Evolutionary conservation across 2,329 filamentous ascomycete species (phyloP).

Genomic region (Claviceps humidiphila): DNA sequence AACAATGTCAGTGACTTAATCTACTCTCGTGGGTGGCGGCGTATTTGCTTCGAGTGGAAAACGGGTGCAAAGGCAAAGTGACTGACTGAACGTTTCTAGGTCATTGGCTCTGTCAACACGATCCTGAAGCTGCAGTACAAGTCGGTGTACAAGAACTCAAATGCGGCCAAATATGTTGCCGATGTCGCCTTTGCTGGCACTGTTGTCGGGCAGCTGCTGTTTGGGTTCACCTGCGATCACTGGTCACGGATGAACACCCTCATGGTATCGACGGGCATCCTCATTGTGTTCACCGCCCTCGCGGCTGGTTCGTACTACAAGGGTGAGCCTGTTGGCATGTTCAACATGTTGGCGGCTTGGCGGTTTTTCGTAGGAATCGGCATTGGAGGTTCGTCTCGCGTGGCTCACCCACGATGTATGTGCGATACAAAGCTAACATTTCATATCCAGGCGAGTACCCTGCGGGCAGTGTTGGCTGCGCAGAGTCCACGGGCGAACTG

Average conservation of each 20-base stretch:
- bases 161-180: constrained; percentile 59
- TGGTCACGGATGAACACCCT: constrained; percentile 77
- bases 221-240: constrained; percentile 70
- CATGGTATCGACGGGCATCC: constrained; percentile 65
- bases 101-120: constrained; percentile 80
- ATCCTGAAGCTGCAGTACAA: constrained; percentile 58
- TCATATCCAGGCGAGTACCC: constrained; percentile 52
- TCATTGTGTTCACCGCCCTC: constrained; percentile 75
- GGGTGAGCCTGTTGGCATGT: constrained; percentile 55
- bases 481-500: constrained; percentile 67
- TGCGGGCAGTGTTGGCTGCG: constrained; percentile 67
- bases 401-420: too few species aligned
- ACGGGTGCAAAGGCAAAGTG: not conserved
- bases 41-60: not conserved
- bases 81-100: constrained; percentile 28
- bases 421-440: constrained; percentile 22
- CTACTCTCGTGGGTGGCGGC: too few species aligned
- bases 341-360: constrained; percentile 66
- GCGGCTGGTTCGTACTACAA: constrained; percentile 64
- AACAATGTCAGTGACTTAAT: constrained; percentile 49
- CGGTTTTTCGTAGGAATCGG: constrained; percentile 71
- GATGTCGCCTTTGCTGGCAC: constrained; percentile 81
- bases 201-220: constrained; percentile 66
- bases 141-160: constrained; percentile 52
- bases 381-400: constrained; percentile 46